A percentile compares a stretch with the other conserved stretches of the same genome.
These are phyloP conservation scores for Rubia yunnanensis DNA, from an alignment of 257 asterid species.

Conservation along the genomic window DNA sequence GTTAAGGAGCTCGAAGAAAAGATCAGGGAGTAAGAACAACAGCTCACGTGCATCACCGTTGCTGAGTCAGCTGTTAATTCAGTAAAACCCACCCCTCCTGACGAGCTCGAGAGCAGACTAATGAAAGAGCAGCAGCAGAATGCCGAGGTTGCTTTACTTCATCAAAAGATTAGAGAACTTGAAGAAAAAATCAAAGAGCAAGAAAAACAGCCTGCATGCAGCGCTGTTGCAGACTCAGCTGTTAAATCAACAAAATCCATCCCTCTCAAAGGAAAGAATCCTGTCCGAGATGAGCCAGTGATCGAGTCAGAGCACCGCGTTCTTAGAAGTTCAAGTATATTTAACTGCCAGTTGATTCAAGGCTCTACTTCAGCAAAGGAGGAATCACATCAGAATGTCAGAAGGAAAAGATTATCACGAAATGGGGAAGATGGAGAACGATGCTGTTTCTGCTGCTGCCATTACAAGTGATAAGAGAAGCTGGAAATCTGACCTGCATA, in stretches of 20 bases:
- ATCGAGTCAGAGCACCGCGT: slow-evolving; percentile 47
- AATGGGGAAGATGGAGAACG: slow-evolving; percentile 50
- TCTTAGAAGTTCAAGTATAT: slow-evolving; percentile 43
- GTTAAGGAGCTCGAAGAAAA: slow-evolving; percentile 68
- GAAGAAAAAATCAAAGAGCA: slow-evolving; percentile 62
- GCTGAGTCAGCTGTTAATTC: slow-evolving; percentile 25
- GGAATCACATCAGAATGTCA: slow-evolving; percentile 25
- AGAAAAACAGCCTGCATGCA: slow-evolving; percentile 40
- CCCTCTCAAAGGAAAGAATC: slow-evolving; percentile 33
- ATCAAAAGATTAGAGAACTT: slow-evolving; percentile 59
- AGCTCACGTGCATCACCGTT: slow-evolving; percentile 20
- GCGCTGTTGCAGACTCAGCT: slow-evolving; percentile 19
- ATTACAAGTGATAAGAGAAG: slow-evolving; percentile 34
- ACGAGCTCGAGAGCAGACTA: neutral
- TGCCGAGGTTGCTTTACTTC: slow-evolving; percentile 31
- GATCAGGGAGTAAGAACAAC: slow-evolving; percentile 59
- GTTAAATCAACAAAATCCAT: slow-evolving; percentile 27
- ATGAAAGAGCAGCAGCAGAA: slow-evolving; percentile 21
- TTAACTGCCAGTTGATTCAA: slow-evolving; percentile 34
- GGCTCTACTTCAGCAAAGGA: slow-evolving; percentile 37
- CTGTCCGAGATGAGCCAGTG: slow-evolving; percentile 27
- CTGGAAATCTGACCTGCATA: slow-evolving; percentile 60
- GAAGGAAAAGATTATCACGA: slow-evolving; percentile 58
- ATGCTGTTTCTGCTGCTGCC: slow-evolving; percentile 18
- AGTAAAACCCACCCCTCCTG: slow-evolving; percentile 19